Percentiles rank a stretch among this genome's conserved stretches.
Evolutionary conservation across 257 asterid species (phyloP).

Genomic region (Buddleja alternifolia): DNA sequence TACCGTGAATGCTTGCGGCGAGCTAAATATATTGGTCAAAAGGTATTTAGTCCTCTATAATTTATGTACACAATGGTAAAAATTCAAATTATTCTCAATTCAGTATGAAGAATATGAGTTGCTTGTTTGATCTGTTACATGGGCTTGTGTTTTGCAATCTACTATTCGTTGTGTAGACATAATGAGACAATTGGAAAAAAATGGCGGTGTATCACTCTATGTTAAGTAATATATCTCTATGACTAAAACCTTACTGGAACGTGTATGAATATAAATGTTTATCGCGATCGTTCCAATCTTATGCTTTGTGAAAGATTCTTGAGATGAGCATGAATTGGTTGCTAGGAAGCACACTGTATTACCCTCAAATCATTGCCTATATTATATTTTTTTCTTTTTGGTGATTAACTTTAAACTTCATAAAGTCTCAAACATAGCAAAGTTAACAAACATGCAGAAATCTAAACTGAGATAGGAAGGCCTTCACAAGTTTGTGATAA

Average conservation of each 20-base stretch:
- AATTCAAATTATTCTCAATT: background rate
- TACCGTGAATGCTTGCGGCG: slow-evolving; percentile 91
- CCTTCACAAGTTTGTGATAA: too few species aligned
- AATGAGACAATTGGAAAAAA: background rate
- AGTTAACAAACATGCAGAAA: too few species aligned
- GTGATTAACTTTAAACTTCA: too few species aligned
- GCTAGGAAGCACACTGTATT: background rate
- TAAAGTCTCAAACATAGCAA: too few species aligned
- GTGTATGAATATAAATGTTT: slow-evolving; percentile 11
- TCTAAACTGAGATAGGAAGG: too few species aligned
- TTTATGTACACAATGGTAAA: background rate
- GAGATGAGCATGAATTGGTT: slow-evolving; percentile 17
- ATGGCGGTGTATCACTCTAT: background rate
- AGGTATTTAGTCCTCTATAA: slow-evolving; percentile 49
- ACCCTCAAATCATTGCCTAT: background rate
- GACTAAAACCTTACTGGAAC: background rate
- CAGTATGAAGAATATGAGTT: background rate
- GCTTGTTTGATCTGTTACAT: slow-evolving; percentile 21
- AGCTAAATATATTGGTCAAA: slow-evolving; percentile 83
- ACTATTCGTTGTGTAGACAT: background rate
- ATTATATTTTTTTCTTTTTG: background rate
- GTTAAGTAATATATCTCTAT: background rate
- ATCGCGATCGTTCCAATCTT: background rate
- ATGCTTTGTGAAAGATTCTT: slow-evolving; percentile 24
- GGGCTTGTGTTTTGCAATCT: slow-evolving; percentile 7